phyloP scores from a whole-genome alignment of 2,329 filamentous ascomycete genomes.

The Botryotinia calthae region DNA sequence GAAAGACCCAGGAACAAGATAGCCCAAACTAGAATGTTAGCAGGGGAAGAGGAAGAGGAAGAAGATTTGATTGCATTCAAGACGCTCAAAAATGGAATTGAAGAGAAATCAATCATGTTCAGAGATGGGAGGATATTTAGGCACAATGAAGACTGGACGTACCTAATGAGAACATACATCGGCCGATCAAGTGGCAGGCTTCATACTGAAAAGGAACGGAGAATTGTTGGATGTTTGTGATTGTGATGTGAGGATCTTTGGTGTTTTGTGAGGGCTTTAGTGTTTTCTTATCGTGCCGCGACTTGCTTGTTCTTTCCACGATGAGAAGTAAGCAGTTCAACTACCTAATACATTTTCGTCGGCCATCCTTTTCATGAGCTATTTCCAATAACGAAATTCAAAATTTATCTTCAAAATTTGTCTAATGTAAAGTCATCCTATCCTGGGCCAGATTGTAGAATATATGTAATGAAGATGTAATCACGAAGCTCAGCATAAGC shows the following conservation, averaged over 20 bases:
- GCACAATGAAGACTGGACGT: neutral
- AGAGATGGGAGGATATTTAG: neutral
- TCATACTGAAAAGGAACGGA: neutral
- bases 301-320: constrained; percentile 1
- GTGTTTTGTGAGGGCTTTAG: neutral
- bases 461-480: neutral
- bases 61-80: neutral
- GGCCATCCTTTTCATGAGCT: neutral
- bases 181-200: constrained; percentile 7
- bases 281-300: neutral
- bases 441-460: too few species aligned
- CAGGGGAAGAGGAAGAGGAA: neutral
- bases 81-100: neutral
- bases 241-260: neutral
- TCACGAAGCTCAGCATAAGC: neutral
- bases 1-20: neutral
- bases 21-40: neutral
- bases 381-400: neutral
- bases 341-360: neutral
- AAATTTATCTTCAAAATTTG: neutral
- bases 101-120: neutral
- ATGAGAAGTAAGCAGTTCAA: neutral
- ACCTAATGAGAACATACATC: neutral
- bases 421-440: neutral
- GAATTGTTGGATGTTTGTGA: neutral